Evolutionary conservation across 441 rosid genomes (phyloP).

Genomic region (Croton setiger): DNA sequence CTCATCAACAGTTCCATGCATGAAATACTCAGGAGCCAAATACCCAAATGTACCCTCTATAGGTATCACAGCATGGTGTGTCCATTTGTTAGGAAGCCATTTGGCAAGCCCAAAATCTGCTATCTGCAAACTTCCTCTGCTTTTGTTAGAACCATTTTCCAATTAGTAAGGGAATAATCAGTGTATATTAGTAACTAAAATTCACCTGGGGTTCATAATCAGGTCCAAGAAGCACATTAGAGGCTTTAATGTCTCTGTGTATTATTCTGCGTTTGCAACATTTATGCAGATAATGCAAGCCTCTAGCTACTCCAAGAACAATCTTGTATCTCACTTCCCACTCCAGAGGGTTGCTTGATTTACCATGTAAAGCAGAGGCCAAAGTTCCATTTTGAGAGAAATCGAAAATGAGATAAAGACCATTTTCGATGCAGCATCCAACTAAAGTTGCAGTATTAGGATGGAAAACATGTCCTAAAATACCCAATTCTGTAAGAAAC

Average conservation of each 20-base stretch:
- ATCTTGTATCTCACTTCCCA: conserved; percentile 81
- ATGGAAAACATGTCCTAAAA: conserved; percentile 77
- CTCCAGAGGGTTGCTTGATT: conserved; percentile 35
- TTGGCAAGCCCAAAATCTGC: conserved; percentile 93
- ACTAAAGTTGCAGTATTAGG: conserved; percentile 77
- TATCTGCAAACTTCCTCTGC: conserved; percentile 36
- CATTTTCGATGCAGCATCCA: conserved; percentile 85
- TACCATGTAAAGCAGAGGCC: conserved; percentile 76
- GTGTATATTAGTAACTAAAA: too few species aligned
- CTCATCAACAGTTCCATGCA: conserved; percentile 94
- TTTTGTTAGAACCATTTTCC: too few species aligned
- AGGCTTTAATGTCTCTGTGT: conserved; percentile 93
- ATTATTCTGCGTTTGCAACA: conserved; percentile 83
- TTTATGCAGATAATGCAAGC: conserved; percentile 91
- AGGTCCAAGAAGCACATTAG: conserved; percentile 87
- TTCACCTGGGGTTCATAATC: conserved; percentile 84
- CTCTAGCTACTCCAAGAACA: conserved; percentile 71
- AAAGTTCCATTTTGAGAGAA: conserved; percentile 82
- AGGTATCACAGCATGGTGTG: conserved; percentile 84
- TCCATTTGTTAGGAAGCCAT: conserved; percentile 95
- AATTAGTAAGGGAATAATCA: too few species aligned
- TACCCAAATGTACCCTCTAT: conserved; percentile 95
- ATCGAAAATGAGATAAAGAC: conserved; percentile 71
- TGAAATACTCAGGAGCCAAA: conserved; percentile 90
- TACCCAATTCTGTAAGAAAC: conserved; percentile 79